Percentiles rank a stretch among this genome's conserved stretches.
Evolutionary conservation across 106 monocot genomes (phyloP).

Genomic region (Apostasia shenzhenica): DNA sequence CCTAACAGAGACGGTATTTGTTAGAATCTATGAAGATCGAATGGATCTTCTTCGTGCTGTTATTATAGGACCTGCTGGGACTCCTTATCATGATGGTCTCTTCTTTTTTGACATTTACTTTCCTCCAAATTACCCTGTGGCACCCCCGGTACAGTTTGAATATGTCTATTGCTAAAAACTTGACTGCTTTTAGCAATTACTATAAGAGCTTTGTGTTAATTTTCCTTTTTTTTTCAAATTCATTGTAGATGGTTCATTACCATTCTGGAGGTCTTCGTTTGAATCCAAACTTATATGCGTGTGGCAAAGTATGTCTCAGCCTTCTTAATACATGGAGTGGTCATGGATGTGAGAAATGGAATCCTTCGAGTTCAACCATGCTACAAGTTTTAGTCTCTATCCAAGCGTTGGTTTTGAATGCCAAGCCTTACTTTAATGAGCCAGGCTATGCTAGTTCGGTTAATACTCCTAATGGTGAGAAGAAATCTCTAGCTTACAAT

Average conservation of each 20-base stretch:
- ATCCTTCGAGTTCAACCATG: slow-evolving; percentile 34
- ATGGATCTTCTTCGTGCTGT: slow-evolving; percentile 42
- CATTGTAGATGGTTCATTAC: slow-evolving; percentile 34
- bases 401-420: slow-evolving; percentile 51
- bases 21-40: slow-evolving; percentile 46
- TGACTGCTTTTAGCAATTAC: background rate
- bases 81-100: slow-evolving; percentile 45
- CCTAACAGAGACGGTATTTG: slow-evolving; percentile 28
- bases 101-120: slow-evolving; percentile 41
- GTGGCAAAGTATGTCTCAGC: slow-evolving; percentile 53
- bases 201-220: background rate
- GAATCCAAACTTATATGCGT: slow-evolving; percentile 47
- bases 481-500: slow-evolving; percentile 29
- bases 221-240: background rate
- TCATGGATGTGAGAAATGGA: slow-evolving; percentile 43
- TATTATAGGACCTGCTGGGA: slow-evolving; percentile 34
- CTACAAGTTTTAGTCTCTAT: slow-evolving; percentile 51
- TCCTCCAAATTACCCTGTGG: slow-evolving; percentile 23
- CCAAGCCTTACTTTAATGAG: slow-evolving; percentile 51
- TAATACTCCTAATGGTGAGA: slow-evolving; percentile 25
- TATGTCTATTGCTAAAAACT: background rate
- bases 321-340: slow-evolving; percentile 52
- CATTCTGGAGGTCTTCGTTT: slow-evolving; percentile 42
- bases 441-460: slow-evolving; percentile 30
- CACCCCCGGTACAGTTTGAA: slow-evolving; percentile 25